Evolutionary conservation across 306 rosid species (phyloP).

Genomic region (Dalbergia cultrata): DNA sequence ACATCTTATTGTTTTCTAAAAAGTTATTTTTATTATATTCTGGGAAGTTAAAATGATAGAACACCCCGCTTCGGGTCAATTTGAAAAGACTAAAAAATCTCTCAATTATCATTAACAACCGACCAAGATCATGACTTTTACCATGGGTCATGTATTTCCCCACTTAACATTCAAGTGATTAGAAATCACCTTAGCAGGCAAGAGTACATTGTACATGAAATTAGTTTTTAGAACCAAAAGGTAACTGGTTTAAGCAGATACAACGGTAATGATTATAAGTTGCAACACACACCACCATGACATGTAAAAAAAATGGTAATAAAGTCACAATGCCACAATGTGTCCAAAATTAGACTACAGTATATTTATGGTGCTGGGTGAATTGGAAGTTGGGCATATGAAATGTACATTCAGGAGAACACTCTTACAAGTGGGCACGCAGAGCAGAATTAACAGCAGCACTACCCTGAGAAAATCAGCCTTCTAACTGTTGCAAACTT

Average conservation of each 20-base stretch:
- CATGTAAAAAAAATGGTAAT: neutral
- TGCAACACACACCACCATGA: conserved; percentile 9
- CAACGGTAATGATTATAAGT: conserved; percentile 6
- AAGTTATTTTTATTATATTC: no score
- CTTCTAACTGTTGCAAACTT: conserved; percentile 46
- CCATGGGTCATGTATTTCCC: neutral
- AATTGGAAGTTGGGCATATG: conserved; percentile 36
- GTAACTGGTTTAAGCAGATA: conserved; percentile 18
- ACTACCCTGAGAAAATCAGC: conserved; percentile 33
- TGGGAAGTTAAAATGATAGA: no score
- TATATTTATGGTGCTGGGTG: conserved; percentile 37
- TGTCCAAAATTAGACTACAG: conserved; percentile 39
- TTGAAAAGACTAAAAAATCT: no score
- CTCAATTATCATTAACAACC: neutral
- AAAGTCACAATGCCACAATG: neutral
- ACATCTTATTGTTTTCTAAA: no score
- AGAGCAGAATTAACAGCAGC: conserved; percentile 34
- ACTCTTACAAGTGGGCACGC: conserved; percentile 43
- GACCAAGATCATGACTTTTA: neutral
- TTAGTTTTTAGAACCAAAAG: conserved; percentile 22
- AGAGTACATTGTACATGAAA: neutral
- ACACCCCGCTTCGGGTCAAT: no score
- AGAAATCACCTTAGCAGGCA: neutral
- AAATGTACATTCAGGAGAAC: conserved; percentile 52
- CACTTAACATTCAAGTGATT: neutral